Evolutionary conservation across 805 yeast species (phyloP).

Genomic region (Pachysolen tannophilus): DNA sequence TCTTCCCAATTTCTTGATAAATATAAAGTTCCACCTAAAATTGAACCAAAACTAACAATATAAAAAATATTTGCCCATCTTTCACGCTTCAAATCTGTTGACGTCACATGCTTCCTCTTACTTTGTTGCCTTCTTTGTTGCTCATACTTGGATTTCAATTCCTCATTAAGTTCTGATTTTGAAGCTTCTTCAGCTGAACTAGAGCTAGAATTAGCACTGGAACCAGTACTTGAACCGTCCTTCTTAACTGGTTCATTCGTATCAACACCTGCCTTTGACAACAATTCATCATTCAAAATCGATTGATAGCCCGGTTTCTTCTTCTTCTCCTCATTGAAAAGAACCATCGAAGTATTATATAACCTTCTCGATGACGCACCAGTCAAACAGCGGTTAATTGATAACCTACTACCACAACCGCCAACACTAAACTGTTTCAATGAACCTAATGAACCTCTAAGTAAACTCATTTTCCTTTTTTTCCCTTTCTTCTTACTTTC

Average conservation of each 20-base stretch:
- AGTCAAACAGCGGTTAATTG: no score
- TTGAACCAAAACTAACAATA: constrained; percentile 45
- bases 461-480: no score
- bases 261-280: constrained; percentile 81
- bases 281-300: constrained; percentile 71
- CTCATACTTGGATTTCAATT: constrained; percentile 9
- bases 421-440: no score
- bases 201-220: neutral
- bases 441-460: no score
- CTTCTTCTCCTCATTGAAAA: constrained; percentile 2
- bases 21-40: constrained; percentile 49
- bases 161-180: constrained; percentile 10
- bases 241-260: constrained; percentile 21
- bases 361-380: no score
- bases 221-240: neutral
- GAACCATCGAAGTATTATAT: no score
- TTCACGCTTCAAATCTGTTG: constrained; percentile 80
- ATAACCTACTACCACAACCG: no score
- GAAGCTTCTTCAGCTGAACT: neutral
- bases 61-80: constrained; percentile 70
- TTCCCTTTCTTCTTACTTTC: no score
- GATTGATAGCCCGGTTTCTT: constrained; percentile 31
- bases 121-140: constrained; percentile 15
- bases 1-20: constrained; percentile 82
- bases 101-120: constrained; percentile 44